phyloP scores from a whole-genome alignment of 108 stramenopile species.

The Cyclotella baltica region DNA sequence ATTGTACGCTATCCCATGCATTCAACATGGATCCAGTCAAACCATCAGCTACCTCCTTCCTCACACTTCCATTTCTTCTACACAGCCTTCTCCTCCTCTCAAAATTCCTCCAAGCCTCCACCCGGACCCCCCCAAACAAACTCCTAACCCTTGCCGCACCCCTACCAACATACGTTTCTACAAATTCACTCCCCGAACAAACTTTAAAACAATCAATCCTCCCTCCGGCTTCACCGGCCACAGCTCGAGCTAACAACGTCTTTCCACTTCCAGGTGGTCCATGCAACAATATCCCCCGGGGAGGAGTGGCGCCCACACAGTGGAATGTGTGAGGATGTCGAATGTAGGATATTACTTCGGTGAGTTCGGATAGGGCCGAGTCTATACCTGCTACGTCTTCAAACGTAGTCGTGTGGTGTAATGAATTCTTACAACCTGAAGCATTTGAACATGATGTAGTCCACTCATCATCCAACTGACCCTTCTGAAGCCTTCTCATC shows the following conservation, averaged over 20 bases:
- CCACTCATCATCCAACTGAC: slow-evolving; percentile 32
- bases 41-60: slow-evolving; percentile 19
- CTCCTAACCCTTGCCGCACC: slow-evolving; percentile 90
- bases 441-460: slow-evolving; percentile 6
- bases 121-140: slow-evolving; percentile 81
- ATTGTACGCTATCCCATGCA: slow-evolving; percentile 76
- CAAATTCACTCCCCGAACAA: slow-evolving; percentile 86
- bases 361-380: slow-evolving; percentile 77
- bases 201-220: slow-evolving; percentile 68
- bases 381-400: slow-evolving; percentile 95
- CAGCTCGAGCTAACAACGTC: slow-evolving; percentile 77
- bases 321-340: slow-evolving; percentile 62
- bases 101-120: slow-evolving; percentile 52
- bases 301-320: slow-evolving; percentile 68
- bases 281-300: slow-evolving; percentile 79
- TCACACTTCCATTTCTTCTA: not conserved
- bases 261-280: slow-evolving; percentile 90
- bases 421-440: not conserved
- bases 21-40: too few relatives aligned
- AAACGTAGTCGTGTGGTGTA: slow-evolving; percentile 64
- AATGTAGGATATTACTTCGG: slow-evolving; percentile 84
- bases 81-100: not conserved
- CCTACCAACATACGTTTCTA: slow-evolving; percentile 87
- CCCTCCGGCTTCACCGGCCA: slow-evolving; percentile 76
- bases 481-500: slow-evolving; percentile 55